These are phyloP conservation scores for Macroventuria anomochaeta DNA, from an alignment of 2,329 filamentous ascomycete species.

Conservation along the genomic window DNA sequence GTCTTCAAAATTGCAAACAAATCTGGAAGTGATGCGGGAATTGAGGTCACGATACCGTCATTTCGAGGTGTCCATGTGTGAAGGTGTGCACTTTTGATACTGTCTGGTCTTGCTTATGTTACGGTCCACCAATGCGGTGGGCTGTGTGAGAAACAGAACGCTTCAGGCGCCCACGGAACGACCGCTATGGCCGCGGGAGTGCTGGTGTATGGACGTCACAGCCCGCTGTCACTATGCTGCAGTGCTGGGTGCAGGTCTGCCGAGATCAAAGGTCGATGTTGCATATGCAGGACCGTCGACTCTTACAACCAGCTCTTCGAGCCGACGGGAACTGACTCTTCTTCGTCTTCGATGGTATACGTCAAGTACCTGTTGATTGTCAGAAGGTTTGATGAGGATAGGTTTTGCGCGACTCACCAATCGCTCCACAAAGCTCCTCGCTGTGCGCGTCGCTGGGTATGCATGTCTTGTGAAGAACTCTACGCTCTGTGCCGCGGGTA, in stretches of 20 bases:
- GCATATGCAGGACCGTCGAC: neutral
- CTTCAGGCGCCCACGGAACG: neutral
- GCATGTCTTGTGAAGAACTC: too few species aligned
- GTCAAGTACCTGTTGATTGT: too few species aligned
- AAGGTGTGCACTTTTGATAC: neutral
- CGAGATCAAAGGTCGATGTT: neutral
- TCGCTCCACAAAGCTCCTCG: too few species aligned
- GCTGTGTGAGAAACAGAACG: neutral
- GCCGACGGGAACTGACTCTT: too few species aligned
- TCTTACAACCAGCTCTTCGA: neutral
- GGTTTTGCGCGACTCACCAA: too few species aligned
- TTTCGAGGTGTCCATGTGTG: neutral
- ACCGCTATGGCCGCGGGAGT: neutral
- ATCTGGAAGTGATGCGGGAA: too few species aligned
- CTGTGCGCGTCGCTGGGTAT: too few species aligned
- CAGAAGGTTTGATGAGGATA: too few species aligned
- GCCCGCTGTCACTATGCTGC: neutral
- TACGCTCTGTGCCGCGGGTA: too few species aligned
- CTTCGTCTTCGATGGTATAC: too few species aligned
- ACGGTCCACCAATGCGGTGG: neutral
- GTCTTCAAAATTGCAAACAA: slow-evolving; percentile 17
- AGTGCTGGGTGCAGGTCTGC: neutral
- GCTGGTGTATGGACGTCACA: neutral
- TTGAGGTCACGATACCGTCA: slow-evolving; percentile 2
- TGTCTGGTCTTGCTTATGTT: neutral